Evolutionary conservation across 2,329 filamentous ascomycete species (phyloP).

Genomic region (Alternaria postmessia): DNA sequence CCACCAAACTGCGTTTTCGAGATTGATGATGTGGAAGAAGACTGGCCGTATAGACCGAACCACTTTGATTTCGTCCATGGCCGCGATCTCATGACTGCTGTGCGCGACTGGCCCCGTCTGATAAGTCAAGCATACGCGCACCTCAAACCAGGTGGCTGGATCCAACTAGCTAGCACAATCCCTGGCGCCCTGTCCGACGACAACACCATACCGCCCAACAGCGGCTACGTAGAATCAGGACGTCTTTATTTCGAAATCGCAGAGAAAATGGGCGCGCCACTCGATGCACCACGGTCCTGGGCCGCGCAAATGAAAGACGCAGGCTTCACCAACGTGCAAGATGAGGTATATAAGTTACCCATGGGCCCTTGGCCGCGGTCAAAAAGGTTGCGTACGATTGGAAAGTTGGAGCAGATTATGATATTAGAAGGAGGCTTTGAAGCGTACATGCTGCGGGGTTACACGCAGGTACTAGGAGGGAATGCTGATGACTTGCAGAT

Average conservation of each 20-base stretch:
- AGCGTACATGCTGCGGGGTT: constrained; percentile 35
- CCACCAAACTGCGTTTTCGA: constrained; percentile 51
- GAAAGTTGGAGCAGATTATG: constrained; percentile 32
- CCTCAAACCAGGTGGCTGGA: constrained; percentile 29
- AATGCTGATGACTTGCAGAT: constrained; percentile 28
- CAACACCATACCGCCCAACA: constrained; percentile 28
- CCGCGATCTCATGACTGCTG: constrained; percentile 42
- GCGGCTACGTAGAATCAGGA: constrained; percentile 28
- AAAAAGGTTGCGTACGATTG: constrained; percentile 29
- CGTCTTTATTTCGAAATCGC: constrained; percentile 33
- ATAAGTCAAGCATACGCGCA: constrained; percentile 41
- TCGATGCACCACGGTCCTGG: constrained; percentile 43
- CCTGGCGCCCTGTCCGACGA: constrained; percentile 29
- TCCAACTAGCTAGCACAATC: constrained; percentile 39
- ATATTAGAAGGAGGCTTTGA: constrained; percentile 36
- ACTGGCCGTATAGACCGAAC: constrained; percentile 45
- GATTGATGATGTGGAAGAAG: constrained; percentile 50
- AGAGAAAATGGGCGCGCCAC: constrained; percentile 41
- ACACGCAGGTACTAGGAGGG: constrained; percentile 27
- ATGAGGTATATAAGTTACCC: constrained; percentile 38
- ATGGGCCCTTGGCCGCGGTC: constrained; percentile 41
- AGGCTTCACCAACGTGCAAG: constrained; percentile 56
- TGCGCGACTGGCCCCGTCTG: constrained; percentile 42
- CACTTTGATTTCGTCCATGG: constrained; percentile 45
- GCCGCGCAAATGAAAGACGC: constrained; percentile 46